phyloP scores from a whole-genome alignment of 2,329 filamentous ascomycete species.

The Hymenoscyphus scutula region DNA sequence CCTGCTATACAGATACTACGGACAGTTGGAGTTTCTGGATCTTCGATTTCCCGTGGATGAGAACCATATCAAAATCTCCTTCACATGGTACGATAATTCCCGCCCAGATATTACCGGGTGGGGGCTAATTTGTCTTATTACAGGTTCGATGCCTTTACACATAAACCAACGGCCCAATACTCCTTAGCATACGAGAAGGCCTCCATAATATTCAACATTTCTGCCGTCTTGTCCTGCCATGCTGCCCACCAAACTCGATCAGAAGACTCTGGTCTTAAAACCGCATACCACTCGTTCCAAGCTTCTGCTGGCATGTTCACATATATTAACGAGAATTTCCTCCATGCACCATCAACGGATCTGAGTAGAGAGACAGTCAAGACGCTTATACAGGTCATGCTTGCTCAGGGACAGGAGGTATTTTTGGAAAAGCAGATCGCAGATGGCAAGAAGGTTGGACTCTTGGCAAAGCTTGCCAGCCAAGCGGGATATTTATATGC shows the following conservation, averaged over 20 bases:
- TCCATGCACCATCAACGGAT: conserved; percentile 95
- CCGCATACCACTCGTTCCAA: conserved; percentile 96
- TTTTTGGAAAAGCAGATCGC: conserved; percentile 95
- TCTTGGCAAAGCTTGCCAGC: conserved; percentile 89
- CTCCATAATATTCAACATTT: conserved; percentile 99
- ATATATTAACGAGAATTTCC: conserved; percentile 99
- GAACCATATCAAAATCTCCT: conserved; percentile 98
- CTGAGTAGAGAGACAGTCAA: conserved; percentile 94
- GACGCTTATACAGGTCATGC: conserved; percentile 85
- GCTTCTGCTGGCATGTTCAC: conserved; percentile 99
- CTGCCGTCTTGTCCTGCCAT: conserved; percentile 92
- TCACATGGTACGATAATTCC: conserved; percentile 73
- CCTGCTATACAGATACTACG: conserved; percentile 94
- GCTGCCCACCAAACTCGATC: conserved; percentile 88
- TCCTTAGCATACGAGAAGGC: conserved; percentile 97
- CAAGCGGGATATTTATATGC: conserved; percentile 86
- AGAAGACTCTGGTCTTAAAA: conserved; percentile 91
- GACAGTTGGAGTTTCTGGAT: conserved; percentile 91
- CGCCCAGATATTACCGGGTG: not conserved
- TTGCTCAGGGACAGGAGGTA: conserved; percentile 95
- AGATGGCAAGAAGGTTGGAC: conserved; percentile 87
- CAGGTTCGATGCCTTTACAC: conserved; percentile 99
- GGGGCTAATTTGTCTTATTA: conserved; percentile 18
- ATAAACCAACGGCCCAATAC: conserved; percentile 95
- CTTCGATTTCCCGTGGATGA: conserved; percentile 95